Evolutionary conservation across 805 yeast species (phyloP).

Genomic region (Middelhovenomyces tepae): DNA sequence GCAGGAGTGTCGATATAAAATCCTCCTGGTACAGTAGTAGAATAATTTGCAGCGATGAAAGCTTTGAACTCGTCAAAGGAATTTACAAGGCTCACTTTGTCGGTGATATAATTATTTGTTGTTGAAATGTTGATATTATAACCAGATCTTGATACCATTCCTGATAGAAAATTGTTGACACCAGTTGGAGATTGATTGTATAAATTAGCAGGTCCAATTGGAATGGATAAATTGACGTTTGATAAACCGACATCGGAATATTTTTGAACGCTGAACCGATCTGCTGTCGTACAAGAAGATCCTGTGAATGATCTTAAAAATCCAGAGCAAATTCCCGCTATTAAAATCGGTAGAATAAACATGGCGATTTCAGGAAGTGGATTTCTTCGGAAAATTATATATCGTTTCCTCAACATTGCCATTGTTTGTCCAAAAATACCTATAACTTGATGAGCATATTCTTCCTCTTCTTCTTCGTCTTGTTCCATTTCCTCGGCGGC

Average conservation of each 20-base stretch:
- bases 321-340: conserved; percentile 20
- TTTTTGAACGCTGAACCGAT: conserved; percentile 9
- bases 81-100: conserved; percentile 11
- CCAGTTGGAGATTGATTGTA: conserved; percentile 1
- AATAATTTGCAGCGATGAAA: conserved; percentile 17
- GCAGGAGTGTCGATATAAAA: conserved; percentile 20
- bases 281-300: conserved; percentile 14
- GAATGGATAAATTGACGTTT: conserved; percentile 8
- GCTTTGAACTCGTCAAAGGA: conserved; percentile 17
- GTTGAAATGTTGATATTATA: background rate
- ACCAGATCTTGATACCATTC: conserved; percentile 1
- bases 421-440: conserved; percentile 19
- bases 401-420: conserved; percentile 25
- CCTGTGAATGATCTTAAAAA: conserved; percentile 16
- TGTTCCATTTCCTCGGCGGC: background rate
- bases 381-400: conserved; percentile 21
- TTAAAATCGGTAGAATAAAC: conserved; percentile 25
- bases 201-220: background rate
- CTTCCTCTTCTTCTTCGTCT: conserved; percentile 9
- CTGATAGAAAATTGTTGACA: background rate
- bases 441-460: conserved; percentile 5
- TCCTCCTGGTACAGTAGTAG: conserved; percentile 27
- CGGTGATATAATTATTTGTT: conserved; percentile 3
- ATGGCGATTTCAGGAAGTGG: conserved; percentile 23
- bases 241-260: conserved; percentile 11